phyloP scores from a whole-genome alignment of 2,329 filamentous ascomycete genomes.

The Fusarium solani-melongenae region DNA sequence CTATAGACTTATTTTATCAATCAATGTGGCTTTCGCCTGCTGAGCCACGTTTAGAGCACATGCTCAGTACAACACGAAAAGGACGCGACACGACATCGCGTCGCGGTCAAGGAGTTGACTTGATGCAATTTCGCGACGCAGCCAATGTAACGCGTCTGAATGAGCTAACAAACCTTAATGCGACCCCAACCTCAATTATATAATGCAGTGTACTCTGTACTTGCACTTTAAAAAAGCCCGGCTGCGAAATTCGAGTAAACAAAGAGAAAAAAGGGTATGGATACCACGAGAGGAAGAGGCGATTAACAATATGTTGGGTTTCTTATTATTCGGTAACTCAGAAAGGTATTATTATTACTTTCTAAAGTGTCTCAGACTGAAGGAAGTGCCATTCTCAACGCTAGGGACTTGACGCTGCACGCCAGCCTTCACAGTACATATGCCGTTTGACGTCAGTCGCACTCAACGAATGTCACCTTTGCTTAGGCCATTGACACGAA shows the following conservation, averaged over 20 bases:
- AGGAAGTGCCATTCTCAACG: neutral
- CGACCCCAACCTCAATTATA: neutral
- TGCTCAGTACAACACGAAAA: neutral
- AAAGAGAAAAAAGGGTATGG: too few relatives aligned
- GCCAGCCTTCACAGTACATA: neutral
- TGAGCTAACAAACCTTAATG: neutral
- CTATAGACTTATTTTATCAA: neutral
- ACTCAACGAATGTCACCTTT: neutral
- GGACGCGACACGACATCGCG: neutral
- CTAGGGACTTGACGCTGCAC: neutral
- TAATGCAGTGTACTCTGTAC: neutral
- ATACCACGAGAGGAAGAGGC: neutral
- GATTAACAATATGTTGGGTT: neutral
- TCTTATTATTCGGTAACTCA: neutral
- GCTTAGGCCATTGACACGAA: neutral
- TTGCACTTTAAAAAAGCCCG: neutral
- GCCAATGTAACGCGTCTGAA: neutral
- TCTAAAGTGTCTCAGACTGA: neutral
- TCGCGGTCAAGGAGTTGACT: neutral
- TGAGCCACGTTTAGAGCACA: neutral
- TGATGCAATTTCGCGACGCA: neutral
- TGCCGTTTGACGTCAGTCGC: neutral
- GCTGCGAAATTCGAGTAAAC: neutral
- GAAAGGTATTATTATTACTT: neutral
- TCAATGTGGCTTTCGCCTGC: neutral